Percentiles rank a stretch among this genome's conserved stretches.
Conservation (phyloP, 768 basidiomycete species). For the Agaricus sinodeliciosus region DNA sequence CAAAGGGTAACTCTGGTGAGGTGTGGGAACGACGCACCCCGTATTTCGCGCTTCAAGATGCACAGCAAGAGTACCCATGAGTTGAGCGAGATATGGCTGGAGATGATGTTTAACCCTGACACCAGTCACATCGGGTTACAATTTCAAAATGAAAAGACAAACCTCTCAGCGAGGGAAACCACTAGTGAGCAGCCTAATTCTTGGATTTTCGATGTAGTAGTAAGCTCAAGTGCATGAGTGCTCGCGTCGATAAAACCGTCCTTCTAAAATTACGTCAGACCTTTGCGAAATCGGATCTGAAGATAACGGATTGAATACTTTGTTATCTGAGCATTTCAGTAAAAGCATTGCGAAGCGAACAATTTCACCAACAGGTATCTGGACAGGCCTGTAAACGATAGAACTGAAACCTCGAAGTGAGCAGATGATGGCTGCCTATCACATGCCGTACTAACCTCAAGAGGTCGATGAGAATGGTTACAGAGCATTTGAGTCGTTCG, state of each 20-base stretch:
- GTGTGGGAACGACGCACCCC: conserved; percentile 31
- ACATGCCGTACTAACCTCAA: conserved; percentile 26
- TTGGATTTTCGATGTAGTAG: conserved; percentile 47
- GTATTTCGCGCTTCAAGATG: conserved; percentile 54
- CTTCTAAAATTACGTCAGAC: conserved; percentile 24
- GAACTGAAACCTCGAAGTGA: conserved; percentile 33
- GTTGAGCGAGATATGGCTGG: conserved; percentile 44
- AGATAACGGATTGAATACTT: conserved; percentile 18
- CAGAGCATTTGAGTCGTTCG: conserved; percentile 53
- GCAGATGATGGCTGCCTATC: not conserved
- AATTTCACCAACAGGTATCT: conserved; percentile 61
- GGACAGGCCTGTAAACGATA: conserved; percentile 52
- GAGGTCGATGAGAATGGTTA: conserved; percentile 49
- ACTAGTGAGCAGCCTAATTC: conserved; percentile 46
- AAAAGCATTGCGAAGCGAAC: conserved; percentile 44
- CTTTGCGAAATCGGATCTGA: not conserved
- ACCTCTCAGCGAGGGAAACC: conserved; percentile 44
- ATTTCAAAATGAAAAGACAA: conserved; percentile 9
- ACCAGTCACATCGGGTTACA: not conserved
- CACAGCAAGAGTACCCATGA: conserved; percentile 46
- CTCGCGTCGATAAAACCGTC: conserved; percentile 44
- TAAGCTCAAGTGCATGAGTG: conserved; percentile 47
- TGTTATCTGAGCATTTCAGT: conserved; percentile 29
- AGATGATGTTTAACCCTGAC: conserved; percentile 48
- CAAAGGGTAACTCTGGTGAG: not conserved